Base-by-base conservation (phyloP, 257 asterid species). In the Handroanthus guayacan region DNA sequence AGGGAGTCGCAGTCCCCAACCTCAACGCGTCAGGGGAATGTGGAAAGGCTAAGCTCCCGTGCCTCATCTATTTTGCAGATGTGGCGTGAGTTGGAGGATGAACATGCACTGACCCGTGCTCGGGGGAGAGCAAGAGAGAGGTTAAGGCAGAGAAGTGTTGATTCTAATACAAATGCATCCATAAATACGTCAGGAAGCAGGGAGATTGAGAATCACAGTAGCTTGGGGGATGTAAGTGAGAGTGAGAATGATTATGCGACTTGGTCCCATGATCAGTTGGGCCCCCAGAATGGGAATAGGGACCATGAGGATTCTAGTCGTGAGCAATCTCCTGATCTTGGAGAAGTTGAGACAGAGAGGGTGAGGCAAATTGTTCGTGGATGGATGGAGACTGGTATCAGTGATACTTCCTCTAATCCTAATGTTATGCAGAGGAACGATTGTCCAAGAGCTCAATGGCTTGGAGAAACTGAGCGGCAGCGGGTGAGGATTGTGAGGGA, bases 11-110 rank as follows among this genome's bases (percentile, higher is more conserved):
- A 89, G 77, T 89, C 97, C 70, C 96, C 97, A 5, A 90, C 91
- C 52, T 88, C 92, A 3, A 83, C 93, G 87, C 87, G 78, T 69
- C 98, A 88, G 82, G 92, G 92, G 38, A 85, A 89, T 76, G 91
- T 84, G 64, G 97, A 94, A 86, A 91, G 98, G 78, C 92, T 88
- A 1, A 87, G 83, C 78, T 87, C 97, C 18, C 87, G 84, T 37
- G 96, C 96, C 65, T 94, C 98, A 0, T 86, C 97, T 71, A 94
- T 92, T 57, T 76, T 94, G 88, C 96, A 86, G 85, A 94, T 90
- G 98, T 94, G 98, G 98, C 82, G 97, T 64, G 97, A 89, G 82
- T 81, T 92, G 86, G 98, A 94, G 86, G 97, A 92, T 66, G 98
- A 94, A 45, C 97, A 90, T 13, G 82, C 82, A 43, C 76, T 86